Evolutionary conservation across 1,284 basidiomycete genomes (phyloP).

Genomic region (Trametes polyzona): DNA sequence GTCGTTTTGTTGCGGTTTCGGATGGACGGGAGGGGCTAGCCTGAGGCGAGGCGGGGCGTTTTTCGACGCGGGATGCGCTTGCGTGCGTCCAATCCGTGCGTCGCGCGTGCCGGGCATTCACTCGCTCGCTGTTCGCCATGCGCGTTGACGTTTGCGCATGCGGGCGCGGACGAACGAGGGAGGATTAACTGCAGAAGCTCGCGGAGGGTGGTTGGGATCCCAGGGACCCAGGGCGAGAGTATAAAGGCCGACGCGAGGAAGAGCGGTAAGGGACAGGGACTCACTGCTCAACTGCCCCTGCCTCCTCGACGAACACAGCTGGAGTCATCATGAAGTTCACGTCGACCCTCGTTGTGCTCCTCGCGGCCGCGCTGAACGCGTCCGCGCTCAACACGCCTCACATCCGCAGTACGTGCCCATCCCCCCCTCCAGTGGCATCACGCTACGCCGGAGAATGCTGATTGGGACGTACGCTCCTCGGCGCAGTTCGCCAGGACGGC

Average conservation of each 20-base stretch:
- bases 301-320: not conserved
- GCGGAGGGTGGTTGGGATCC: not conserved
- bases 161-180: too few relatives aligned
- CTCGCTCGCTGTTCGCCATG: not conserved
- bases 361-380: conserved; percentile 7
- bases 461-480: not conserved
- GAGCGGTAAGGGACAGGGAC: not conserved
- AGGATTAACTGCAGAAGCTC: too few relatives aligned
- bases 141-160: too few relatives aligned
- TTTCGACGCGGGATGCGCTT: not conserved
- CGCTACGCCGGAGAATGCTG: too few relatives aligned
- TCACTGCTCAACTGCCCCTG: not conserved
- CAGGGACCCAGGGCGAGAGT: not conserved
- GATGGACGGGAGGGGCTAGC: too few relatives aligned
- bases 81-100: conserved; percentile 5
- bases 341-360: conserved; percentile 11
- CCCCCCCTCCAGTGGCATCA: not conserved
- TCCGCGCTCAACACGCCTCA: conserved; percentile 19
- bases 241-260: not conserved
- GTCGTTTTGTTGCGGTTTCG: too few relatives aligned
- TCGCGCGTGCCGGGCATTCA: not conserved
- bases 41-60: not conserved
- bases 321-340: conserved; percentile 17
- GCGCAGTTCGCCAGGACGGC: conserved; percentile 15
- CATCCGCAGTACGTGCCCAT: conserved; percentile 12